Percentiles rank a stretch among this genome's conserved stretches.
Evolutionary conservation across 1,139 yeast genomes (phyloP).

Genomic region (Lodderomyces orthopsilosis): DNA sequence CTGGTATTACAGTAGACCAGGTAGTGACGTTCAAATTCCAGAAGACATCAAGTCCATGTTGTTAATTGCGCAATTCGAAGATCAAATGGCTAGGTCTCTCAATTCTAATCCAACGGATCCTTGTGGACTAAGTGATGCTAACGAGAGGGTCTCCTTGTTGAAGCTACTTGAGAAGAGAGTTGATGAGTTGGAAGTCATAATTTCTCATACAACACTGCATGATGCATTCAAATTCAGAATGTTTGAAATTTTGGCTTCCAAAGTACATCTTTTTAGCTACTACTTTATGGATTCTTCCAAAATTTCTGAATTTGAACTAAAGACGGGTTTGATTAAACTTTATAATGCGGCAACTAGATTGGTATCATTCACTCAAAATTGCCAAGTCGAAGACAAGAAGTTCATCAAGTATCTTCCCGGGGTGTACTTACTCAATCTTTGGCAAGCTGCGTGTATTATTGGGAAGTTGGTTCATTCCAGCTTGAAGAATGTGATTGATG

Average conservation of each 20-base stretch:
- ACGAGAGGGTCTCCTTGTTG: conserved; percentile 71
- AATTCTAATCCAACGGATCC: conserved; percentile 71
- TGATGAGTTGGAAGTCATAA: conserved; percentile 66
- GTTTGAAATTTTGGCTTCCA: conserved; percentile 66
- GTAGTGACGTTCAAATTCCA: conserved; percentile 50
- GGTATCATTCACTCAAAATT: conserved; percentile 61
- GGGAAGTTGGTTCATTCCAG: conserved; percentile 78
- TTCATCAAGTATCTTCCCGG: conserved; percentile 82
- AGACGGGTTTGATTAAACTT: conserved; percentile 70
- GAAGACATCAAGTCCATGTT: conserved; percentile 66
- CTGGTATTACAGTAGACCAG: conserved; percentile 48
- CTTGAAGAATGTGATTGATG: conserved; percentile 62
- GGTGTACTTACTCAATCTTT: conserved; percentile 71
- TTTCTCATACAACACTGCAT: conserved; percentile 22
- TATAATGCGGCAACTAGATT: conserved; percentile 77
- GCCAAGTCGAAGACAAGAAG: conserved; percentile 56
- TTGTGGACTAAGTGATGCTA: conserved; percentile 60
- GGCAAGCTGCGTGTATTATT: conserved; percentile 90
- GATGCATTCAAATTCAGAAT: conserved; percentile 51
- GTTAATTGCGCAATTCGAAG: conserved; percentile 81
- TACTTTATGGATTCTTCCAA: conserved; percentile 68
- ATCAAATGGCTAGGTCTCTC: conserved; percentile 75
- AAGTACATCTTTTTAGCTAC: conserved; percentile 78
- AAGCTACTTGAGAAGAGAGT: conserved; percentile 68
- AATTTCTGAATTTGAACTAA: conserved; percentile 59